Conservation (phyloP, 2,329 filamentous ascomycete genomes). For the Aspergillus neotritici region DNA sequence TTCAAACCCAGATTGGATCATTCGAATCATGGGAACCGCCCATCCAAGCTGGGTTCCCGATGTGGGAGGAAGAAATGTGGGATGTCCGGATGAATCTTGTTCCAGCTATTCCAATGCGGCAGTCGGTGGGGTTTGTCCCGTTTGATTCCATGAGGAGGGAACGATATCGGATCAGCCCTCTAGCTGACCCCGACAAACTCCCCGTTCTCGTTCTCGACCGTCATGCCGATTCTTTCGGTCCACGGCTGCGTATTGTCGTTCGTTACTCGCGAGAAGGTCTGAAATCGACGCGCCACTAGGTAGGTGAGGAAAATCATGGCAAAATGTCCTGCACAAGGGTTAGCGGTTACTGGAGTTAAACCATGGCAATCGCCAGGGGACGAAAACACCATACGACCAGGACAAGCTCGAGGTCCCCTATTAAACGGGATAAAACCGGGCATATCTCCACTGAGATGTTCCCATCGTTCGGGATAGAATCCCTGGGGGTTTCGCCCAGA, state of each 20-base stretch:
- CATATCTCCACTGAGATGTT: constrained; percentile 17
- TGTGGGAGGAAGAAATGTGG: too few relatives aligned
- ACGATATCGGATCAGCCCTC: too few relatives aligned
- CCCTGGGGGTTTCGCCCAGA: constrained; percentile 21
- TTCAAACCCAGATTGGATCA: too few relatives aligned
- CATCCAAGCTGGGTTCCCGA: too few relatives aligned
- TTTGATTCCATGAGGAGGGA: too few relatives aligned
- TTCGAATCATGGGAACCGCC: too few relatives aligned
- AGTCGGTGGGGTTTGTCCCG: too few relatives aligned
- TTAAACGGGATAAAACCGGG: constrained; percentile 44
- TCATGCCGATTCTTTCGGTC: constrained; percentile 13
- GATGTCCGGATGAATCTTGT: too few relatives aligned
- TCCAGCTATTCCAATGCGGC: too few relatives aligned
- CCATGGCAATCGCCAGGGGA: neutral
- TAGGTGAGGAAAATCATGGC: constrained; percentile 12
- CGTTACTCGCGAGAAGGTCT: constrained; percentile 8
- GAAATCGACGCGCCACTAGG: constrained; percentile 9
- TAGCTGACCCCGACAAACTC: constrained; percentile 4
- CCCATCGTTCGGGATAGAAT: constrained; percentile 32
- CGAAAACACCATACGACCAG: constrained; percentile 5
- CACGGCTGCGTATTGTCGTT: constrained; percentile 7
- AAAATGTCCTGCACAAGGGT: constrained; percentile 8
- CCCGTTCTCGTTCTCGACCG: constrained; percentile 12
- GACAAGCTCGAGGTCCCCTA: constrained; percentile 41
- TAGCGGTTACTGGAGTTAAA: too few relatives aligned